These are phyloP conservation scores for Coniferiporia weirii DNA, from an alignment of 1,284 basidiomycete species.

Conservation along the genomic window DNA sequence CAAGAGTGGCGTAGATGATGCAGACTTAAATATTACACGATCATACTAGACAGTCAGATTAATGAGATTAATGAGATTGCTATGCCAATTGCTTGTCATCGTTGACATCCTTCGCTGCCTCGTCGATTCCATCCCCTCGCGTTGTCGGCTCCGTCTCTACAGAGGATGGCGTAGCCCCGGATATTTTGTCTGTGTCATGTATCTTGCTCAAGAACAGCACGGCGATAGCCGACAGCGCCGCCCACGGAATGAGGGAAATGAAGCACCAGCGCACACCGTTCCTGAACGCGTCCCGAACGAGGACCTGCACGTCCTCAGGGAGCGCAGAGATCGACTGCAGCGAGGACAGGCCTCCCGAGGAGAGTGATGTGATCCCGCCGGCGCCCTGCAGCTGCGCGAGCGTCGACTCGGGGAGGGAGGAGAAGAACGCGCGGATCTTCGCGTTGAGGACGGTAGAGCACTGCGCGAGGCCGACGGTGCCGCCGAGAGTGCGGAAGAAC, in stretches of 20 bases:
- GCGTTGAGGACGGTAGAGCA: constrained; percentile 43
- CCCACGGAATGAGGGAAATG: constrained; percentile 44
- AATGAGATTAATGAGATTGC: no score
- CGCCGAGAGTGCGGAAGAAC: constrained; percentile 35
- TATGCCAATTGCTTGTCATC: no score
- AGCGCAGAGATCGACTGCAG: constrained; percentile 33
- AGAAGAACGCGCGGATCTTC: constrained; percentile 35
- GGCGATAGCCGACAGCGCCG: constrained; percentile 1
- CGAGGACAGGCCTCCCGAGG: constrained; percentile 25
- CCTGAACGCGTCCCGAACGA: constrained; percentile 37
- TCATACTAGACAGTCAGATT: no score
- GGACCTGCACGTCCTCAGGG: constrained; percentile 29
- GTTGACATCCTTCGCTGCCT: no score
- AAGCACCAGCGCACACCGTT: constrained; percentile 40
- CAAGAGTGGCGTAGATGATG: no score
- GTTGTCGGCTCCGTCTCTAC: no score
- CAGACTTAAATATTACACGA: no score
- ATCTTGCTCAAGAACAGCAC: no score
- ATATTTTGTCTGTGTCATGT: no score
- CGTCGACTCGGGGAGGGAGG: constrained; percentile 24
- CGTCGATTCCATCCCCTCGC: no score
- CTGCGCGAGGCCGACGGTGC: constrained; percentile 47
- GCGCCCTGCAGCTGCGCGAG: not conserved
- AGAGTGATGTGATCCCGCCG: not conserved
- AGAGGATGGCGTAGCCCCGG: no score